Base-by-base conservation (phyloP, 2,329 filamentous ascomycete genomes). In the Xylariaceae sp. region DNA sequence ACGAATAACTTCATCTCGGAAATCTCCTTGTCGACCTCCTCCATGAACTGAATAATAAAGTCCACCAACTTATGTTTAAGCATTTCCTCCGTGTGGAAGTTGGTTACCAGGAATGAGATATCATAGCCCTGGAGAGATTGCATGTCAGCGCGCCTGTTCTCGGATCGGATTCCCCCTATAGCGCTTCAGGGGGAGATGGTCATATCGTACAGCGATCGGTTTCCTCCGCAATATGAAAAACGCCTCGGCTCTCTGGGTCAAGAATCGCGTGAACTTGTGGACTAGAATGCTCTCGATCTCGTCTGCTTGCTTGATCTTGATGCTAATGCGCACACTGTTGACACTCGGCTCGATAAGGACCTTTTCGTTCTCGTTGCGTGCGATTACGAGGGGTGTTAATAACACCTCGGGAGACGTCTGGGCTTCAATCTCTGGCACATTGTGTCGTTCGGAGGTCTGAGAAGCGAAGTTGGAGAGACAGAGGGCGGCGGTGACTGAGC, bases 1-100 rank as follows among this genome's bases (percentile, higher is more conserved):
- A 97, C 93, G 76, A 99, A 99, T 70, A 99, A 88, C 83, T 99
- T 99, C 94, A 99, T 97, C 78, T 99, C 95, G 2, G 94, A 97
- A 62, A 99, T 99, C 76, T 99, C 94, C 82, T 99, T 99, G 76
- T 99, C 95, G 3, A 99, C 95, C 75, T 99, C 94, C 76, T 99
- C 93, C 93, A 99, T 97, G 72, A 99, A 99, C 72, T 97, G 88
- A 66, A 99, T 97, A 68, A 99, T 96, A 72, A 99, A 99, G 75
- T 99, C 94, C 39, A 99, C 95, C 68, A 99, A 82, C 80, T 99
- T 97, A 75, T 99, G 93, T 81, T 97, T 97, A 73, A 97, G 76
- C 92, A 99, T 96, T 74, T 95, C 90, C 76, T 97, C 94, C 3
- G 94, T 97, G 71, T 99, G 94, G 80, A 94, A 95, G 78, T 99